Evolutionary conservation across 495 filamentous ascomycete species (phyloP).

Genomic region (Polyplosphaeria fusca): DNA sequence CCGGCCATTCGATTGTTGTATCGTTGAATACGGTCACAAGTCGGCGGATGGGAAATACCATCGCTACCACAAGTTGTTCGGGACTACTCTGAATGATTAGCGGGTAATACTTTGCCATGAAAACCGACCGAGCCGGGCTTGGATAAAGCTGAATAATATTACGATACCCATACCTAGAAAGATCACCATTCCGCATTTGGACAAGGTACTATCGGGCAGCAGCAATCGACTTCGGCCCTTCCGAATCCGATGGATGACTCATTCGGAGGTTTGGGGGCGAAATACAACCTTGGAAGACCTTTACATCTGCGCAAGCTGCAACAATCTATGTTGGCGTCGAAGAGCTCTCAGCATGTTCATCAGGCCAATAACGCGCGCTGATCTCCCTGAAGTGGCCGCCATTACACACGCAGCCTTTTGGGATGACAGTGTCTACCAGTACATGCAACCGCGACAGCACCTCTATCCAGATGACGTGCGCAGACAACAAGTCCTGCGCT

Average conservation of each 20-base stretch:
- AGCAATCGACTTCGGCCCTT: no score
- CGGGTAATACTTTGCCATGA: neutral
- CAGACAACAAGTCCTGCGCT: constrained; percentile 17
- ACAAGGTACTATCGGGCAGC: no score
- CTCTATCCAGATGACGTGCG: constrained; percentile 25
- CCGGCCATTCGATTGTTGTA: constrained; percentile 58
- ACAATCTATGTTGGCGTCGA: no score
- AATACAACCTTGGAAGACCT: no score
- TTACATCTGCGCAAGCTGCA: no score
- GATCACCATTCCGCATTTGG: no score
- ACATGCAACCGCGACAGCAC: constrained; percentile 17
- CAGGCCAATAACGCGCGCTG: constrained; percentile 3
- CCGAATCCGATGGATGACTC: no score
- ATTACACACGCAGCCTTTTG: constrained; percentile 11
- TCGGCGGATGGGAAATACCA: constrained; percentile 43
- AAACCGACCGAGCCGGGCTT: no score
- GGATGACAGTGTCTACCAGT: constrained; percentile 12
- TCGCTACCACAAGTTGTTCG: constrained; percentile 55
- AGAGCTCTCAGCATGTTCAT: constrained; percentile 13
- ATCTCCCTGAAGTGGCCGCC: constrained; percentile 5
- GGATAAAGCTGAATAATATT: no score
- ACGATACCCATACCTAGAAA: no score
- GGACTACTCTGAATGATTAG: constrained; percentile 48
- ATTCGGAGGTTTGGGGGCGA: no score
- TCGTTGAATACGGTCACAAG: constrained; percentile 55